Evolutionary conservation across 768 basidiomycete genomes (phyloP).

Genomic region (Lactarius vividus): DNA sequence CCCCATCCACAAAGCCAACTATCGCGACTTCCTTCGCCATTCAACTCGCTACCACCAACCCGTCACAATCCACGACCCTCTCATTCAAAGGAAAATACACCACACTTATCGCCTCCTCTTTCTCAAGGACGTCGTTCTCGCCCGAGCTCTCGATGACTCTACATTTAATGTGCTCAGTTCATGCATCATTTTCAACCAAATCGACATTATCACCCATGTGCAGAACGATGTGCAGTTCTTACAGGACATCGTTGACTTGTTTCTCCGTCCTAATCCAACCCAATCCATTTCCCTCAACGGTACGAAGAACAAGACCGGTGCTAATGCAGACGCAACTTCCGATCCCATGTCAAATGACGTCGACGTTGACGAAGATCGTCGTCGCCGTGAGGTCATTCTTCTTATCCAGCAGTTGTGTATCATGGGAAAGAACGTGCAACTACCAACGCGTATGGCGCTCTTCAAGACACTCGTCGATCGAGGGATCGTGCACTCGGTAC

Average conservation of each 20-base stretch:
- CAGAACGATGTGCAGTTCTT: constrained; percentile 76
- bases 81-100: constrained; percentile 85
- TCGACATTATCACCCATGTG: constrained; percentile 92
- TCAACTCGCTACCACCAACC: constrained; percentile 88
- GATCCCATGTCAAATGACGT: constrained; percentile 23
- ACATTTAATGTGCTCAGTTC: constrained; percentile 97
- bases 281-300: constrained; percentile 33
- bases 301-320: constrained; percentile 29
- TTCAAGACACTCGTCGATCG: constrained; percentile 87
- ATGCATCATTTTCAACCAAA: constrained; percentile 98
- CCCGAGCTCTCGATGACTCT: constrained; percentile 90
- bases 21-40: constrained; percentile 87
- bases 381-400: constrained; percentile 74
- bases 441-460: constrained; percentile 77
- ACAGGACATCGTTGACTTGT: constrained; percentile 70
- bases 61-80: constrained; percentile 71
- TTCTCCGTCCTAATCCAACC: constrained; percentile 42
- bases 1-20: constrained; percentile 93
- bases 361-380: constrained; percentile 30
- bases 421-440: constrained; percentile 96
- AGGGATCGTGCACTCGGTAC: constrained; percentile 85
- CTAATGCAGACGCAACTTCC: constrained; percentile 29
- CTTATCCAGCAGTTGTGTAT: constrained; percentile 90
- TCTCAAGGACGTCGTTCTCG: constrained; percentile 97
- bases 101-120: constrained; percentile 97